Evolutionary conservation across 371 early-diverging fungal species (phyloP), one percentile per base, ranked within the genome.

Genomic region (Batrachochytrium dendrobatidis): DNA sequence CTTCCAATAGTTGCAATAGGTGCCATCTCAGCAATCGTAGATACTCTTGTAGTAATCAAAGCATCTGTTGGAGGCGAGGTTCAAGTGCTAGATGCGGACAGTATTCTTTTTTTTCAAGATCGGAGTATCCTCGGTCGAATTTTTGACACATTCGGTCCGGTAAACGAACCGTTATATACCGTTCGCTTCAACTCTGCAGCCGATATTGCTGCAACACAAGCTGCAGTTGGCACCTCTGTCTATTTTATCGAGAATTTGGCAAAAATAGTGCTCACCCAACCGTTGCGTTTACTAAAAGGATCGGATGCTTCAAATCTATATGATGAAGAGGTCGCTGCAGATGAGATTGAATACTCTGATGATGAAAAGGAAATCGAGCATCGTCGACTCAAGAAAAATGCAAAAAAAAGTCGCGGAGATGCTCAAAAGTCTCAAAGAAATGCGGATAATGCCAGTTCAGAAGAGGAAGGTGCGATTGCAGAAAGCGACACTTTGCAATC

Each of bases 141-240:
- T 0, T 92, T 86, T 69, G 98, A 97, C 55, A 92, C 92, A 0
- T 92, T 97, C 80, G 98, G 98, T 1, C 95, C 94, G 3, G 86
- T 97, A 1, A 61, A 73, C 0, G 69, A 79, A 29, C 98, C 98
- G 2, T 69, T 87, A 54, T 95, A 94, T 65, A 80, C 86, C 5
- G 79, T 97, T 1, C 73, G 89, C 17, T 91, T 88, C 72, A 62
- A 48, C 53, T 31, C 55, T 5, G 24, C 55, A 20, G 43, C 15
- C 24, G 54, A 55, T 10, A 53, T 56, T 34, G 50, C 39, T 1
- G 43, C 32, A 7, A 32, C 34, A 18, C 31, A 55, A 20, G 80
- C 81, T 44, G 34, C 56, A 17, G 53, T 76, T 0, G 92, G 88
- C 3, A 70, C 67, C 0, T 65, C 64, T 2, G 83, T 94, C 0